phyloP scores from a whole-genome alignment of 2,329 filamentous ascomycete species.

The Aspergillus phoenicis region DNA sequence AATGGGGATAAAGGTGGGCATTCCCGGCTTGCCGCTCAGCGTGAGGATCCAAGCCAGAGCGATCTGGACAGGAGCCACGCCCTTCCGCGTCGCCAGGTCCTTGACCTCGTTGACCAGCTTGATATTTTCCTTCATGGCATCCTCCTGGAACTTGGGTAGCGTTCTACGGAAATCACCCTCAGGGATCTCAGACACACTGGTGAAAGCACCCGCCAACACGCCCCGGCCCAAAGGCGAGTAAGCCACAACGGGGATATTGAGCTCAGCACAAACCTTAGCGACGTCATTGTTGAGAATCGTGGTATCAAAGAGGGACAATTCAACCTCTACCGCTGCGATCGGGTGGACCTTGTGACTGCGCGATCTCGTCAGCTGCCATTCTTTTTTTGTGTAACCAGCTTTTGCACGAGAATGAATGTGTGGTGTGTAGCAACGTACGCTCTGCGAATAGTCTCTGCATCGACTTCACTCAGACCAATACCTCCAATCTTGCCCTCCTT shows the following conservation, averaged over 20 bases:
- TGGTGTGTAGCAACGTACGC: slow-evolving; percentile 33
- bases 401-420: neutral
- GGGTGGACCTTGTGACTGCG: slow-evolving; percentile 54
- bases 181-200: slow-evolving; percentile 49
- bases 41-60: slow-evolving; percentile 54
- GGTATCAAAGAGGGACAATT: slow-evolving; percentile 60
- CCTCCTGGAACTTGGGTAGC: slow-evolving; percentile 55
- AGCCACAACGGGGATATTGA: slow-evolving; percentile 60
- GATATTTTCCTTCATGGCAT: slow-evolving; percentile 54
- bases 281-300: slow-evolving; percentile 62
- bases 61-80: slow-evolving; percentile 49
- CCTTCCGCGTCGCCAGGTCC: slow-evolving; percentile 49
- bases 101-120: slow-evolving; percentile 51
- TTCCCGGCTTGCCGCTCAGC: slow-evolving; percentile 45
- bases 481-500: slow-evolving; percentile 49
- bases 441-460: slow-evolving; percentile 48
- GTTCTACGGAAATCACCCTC: slow-evolving; percentile 49
- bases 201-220: slow-evolving; percentile 56
- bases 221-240: slow-evolving; percentile 64
- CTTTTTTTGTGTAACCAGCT: neutral
- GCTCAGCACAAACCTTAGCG: slow-evolving; percentile 57
- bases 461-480: slow-evolving; percentile 48
- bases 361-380: slow-evolving; percentile 35
- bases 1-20: slow-evolving; percentile 46
- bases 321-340: slow-evolving; percentile 62